Conservation (phyloP, 768 basidiomycete species). For the Lactifluus subvellereus region DNA sequence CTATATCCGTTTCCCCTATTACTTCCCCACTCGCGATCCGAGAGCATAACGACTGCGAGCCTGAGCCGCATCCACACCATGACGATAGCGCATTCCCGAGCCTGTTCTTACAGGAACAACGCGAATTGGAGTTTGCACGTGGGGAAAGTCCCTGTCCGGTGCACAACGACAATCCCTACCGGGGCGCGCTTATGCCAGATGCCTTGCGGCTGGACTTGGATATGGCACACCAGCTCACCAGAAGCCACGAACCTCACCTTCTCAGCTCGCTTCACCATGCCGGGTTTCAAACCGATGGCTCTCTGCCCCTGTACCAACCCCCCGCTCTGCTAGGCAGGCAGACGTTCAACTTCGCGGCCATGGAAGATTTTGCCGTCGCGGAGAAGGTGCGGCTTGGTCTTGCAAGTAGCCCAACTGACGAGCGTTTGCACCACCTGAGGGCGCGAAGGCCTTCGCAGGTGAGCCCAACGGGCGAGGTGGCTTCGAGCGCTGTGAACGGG, state of each 20-base stretch:
- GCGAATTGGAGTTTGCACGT: slow-evolving; percentile 38
- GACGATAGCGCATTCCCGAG: slow-evolving; percentile 35
- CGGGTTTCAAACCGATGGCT: slow-evolving; percentile 31
- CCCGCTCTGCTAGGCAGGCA: slow-evolving; percentile 39
- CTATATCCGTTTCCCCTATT: slow-evolving; percentile 33
- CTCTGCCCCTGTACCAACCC: slow-evolving; percentile 66
- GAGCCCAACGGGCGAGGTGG: slow-evolving; percentile 22
- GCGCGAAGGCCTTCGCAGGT: slow-evolving; percentile 23
- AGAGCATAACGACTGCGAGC: slow-evolving; percentile 30
- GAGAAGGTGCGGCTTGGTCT: slow-evolving; percentile 67
- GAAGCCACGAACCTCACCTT: slow-evolving; percentile 43
- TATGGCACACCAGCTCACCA: slow-evolving; percentile 14
- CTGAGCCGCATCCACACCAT: slow-evolving; percentile 27
- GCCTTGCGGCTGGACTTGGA: slow-evolving; percentile 3
- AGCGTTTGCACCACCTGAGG: slow-evolving; percentile 24
- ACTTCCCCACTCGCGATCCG: slow-evolving; percentile 33
- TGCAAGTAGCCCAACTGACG: slow-evolving; percentile 33
- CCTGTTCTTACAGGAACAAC: slow-evolving; percentile 47
- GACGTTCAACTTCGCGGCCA: slow-evolving; percentile 62
- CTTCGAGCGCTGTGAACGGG: slow-evolving; percentile 24
- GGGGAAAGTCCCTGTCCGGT: slow-evolving; percentile 27
- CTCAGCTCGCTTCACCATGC: slow-evolving; percentile 32
- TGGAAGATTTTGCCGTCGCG: slow-evolving; percentile 71
- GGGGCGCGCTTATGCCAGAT: not conserved
- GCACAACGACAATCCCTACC: not conserved